phyloP scores from a whole-genome alignment of 306 rosid species.

The Cucumis melo region DNA sequence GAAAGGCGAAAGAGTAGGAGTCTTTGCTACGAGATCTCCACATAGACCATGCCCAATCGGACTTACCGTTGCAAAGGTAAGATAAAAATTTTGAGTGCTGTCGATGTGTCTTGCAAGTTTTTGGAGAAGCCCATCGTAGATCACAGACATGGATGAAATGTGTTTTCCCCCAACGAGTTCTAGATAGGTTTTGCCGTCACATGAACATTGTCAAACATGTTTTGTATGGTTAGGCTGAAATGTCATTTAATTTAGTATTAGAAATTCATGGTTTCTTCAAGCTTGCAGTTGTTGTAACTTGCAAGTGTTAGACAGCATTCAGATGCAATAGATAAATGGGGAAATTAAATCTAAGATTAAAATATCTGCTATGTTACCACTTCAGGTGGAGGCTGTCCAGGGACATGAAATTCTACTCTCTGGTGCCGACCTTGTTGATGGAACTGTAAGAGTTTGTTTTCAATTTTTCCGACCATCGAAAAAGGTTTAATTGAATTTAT shows the following conservation, averaged over 20 bases:
- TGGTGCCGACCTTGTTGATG: constrained; percentile 92
- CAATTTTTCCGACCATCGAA: not conserved
- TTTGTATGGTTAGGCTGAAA: not conserved
- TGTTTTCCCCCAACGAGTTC: not conserved
- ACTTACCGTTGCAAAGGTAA: constrained; percentile 84
- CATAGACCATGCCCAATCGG: constrained; percentile 98
- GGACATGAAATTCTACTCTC: constrained; percentile 70
- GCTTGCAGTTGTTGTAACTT: not conserved
- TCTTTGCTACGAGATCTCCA: constrained; percentile 88
- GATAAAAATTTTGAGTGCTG: not conserved
- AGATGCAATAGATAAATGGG: not conserved
- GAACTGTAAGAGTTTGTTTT: constrained; percentile 59
- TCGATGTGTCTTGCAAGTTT: not conserved
- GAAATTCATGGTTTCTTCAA: not conserved
- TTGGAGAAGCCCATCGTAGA: not conserved
- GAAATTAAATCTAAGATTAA: not conserved
- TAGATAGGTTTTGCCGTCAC: not conserved
- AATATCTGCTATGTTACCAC: not conserved
- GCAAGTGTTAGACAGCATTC: too few species aligned
- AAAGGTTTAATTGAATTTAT: not conserved
- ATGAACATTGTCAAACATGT: not conserved
- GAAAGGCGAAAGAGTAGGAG: constrained; percentile 77
- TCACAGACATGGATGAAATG: not conserved
- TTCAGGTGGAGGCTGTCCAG: constrained; percentile 70
- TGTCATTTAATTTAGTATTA: not conserved